Evolutionary conservation across 495 filamentous ascomycete species (phyloP), one percentile per base, ranked within the genome.

Genomic region (Penicillium cinerascens): DNA sequence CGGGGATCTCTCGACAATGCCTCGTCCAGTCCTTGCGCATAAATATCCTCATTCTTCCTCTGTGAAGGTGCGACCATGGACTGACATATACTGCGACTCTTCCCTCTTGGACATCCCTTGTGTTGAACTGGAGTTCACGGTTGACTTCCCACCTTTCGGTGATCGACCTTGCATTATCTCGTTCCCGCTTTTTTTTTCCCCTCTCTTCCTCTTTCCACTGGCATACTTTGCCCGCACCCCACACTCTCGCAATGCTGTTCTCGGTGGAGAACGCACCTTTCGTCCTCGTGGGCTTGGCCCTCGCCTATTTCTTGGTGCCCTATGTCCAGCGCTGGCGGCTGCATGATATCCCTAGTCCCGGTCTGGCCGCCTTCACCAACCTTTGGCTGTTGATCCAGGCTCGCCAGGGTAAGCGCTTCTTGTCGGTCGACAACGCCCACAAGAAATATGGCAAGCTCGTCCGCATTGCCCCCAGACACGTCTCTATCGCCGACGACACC

Each of bases 361-460:
- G 85, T 37, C 49, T 73, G 0, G 83, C 84, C 3, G 84, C 82
- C 39, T 89, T 88, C 67, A 82, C 87, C 27, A 88, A 91, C 61
- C 70, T 90, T 23, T 96, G 91, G 91, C 76, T 93, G 25, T 63
- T 95, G 39, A 72, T 80, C 20, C 85, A 89, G 40, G 73, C 75
- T 44, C 83, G 91, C 2, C 75, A 78, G 29, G 88, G 89, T 2
- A 74, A 79, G 37, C 81, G 90, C 10, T 93, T 82, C 63, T 53
- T 77, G 3, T 74, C 81, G 2, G 88, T 96, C 17, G 76, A 95
- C 54, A 67, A 82, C 6, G 78, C 82, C 1, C 91, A 96, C 65
- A 81, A 87, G 77, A 87, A 88, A 52, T 67, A 81, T 44, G 83
- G 83, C 26, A 79, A 76, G 44, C 54, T 87, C 27, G 81, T 85